Conservation (phyloP, 225 moss, liverwort and hornwort genomes). For the Marchantia polymorpha region DNA sequence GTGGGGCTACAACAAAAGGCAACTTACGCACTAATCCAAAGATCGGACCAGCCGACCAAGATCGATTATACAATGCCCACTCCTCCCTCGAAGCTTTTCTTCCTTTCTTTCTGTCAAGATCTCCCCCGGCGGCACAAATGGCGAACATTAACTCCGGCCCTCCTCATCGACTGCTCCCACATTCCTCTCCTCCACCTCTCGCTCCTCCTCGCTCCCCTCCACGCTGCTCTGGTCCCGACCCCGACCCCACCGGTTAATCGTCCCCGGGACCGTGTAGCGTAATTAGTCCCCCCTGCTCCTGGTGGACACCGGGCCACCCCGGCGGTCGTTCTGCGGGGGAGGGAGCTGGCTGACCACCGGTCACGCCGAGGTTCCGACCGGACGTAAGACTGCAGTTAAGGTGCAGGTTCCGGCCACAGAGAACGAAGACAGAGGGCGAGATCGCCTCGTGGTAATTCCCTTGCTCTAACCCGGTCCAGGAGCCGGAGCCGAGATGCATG, state of each 20-base stretch:
- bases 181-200: neutral
- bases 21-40: neutral
- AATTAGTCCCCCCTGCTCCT: neutral
- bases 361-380: no score
- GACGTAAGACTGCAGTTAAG: neutral
- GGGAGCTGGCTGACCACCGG: neutral
- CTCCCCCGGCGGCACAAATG: neutral
- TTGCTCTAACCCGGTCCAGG: neutral
- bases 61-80: conserved; percentile 1
- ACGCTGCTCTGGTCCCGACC: neutral
- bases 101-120: neutral
- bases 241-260: neutral
- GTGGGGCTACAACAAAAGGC: neutral
- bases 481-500: neutral
- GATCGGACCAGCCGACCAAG: conserved; percentile 9
- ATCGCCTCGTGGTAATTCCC: neutral
- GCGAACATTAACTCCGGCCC: neutral
- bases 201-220: neutral
- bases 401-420: neutral
- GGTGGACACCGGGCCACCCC: neutral
- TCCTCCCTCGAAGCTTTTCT: neutral
- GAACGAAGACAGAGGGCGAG: neutral
- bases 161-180: neutral
- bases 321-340: neutral
- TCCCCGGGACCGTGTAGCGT: neutral